Conservation (phyloP, 805 yeast species). For the Tetrapisispora taiwanensis region DNA sequence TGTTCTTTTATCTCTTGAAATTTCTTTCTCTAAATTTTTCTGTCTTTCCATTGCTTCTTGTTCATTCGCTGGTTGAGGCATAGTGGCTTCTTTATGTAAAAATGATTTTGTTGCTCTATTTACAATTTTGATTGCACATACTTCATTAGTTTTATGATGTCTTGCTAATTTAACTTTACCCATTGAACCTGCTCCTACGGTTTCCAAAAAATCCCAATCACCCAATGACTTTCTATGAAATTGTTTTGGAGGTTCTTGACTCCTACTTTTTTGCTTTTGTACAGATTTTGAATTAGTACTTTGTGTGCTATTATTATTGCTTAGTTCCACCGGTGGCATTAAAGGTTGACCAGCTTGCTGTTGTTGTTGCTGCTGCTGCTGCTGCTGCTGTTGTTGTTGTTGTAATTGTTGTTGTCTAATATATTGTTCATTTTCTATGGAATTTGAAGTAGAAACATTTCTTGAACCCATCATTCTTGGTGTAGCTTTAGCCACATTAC, state of each 20-base stretch:
- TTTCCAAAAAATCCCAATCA: conserved; percentile 91
- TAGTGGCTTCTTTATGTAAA: conserved; percentile 58
- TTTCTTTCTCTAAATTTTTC: conserved; percentile 69
- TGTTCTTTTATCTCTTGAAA: conserved; percentile 84
- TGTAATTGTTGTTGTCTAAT: conserved; percentile 7
- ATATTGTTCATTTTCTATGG: not conserved
- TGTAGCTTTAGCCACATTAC: conserved; percentile 26
- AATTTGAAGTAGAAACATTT: conserved; percentile 2
- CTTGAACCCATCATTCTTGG: conserved; percentile 27
- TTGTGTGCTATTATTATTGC: not conserved
- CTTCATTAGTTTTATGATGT: conserved; percentile 68
- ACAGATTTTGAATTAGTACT: not conserved
- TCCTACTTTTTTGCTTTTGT: conserved; percentile 2
- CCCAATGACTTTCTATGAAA: conserved; percentile 86
- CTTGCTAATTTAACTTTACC: conserved; percentile 94
- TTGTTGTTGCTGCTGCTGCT: conserved; percentile 7
- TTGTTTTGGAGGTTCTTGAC: conserved; percentile 18
- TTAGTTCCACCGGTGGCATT: conserved; percentile 6
- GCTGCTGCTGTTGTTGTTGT: conserved; percentile 8
- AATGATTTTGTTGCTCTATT: conserved; percentile 78
- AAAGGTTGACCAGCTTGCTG: conserved; percentile 3
- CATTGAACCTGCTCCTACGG: conserved; percentile 98
- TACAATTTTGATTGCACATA: conserved; percentile 88
- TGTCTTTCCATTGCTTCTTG: conserved; percentile 50
- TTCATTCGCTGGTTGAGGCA: conserved; percentile 53